Evolutionary conservation across 495 filamentous ascomycete species (phyloP), one percentile per base, ranked within the genome.

Genomic region (Copromyces sp.): DNA sequence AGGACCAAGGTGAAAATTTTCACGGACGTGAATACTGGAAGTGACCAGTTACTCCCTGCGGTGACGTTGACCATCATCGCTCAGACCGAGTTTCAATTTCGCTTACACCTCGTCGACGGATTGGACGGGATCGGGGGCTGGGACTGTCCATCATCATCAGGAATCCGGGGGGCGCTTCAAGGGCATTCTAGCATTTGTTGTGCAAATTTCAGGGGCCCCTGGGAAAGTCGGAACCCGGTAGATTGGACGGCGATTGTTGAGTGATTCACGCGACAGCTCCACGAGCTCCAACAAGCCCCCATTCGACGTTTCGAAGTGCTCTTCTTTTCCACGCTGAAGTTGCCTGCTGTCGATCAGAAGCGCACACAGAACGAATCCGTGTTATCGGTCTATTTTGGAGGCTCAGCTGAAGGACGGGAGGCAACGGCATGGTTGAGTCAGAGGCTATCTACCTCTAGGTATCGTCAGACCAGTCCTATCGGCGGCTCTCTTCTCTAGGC

Each of bases 1-100:
- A 35, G 72, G 71, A 74, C 61, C 45, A 72, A 42, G 61, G 42
- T 17, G 71, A 74, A 81, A 80, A 72, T 81, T 81, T 82, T 77
- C 71, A 73, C 77, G 45, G 73, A 71, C 73, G 75, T 76, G 76
- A 78, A 73, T 70, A 72, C 74, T 78, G 70, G 74, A 74, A 76
- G 69, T 72, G 53, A 70, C 53, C 53, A 65, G 6, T 53, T 35
- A 71, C 73, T 73, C 76, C 74, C 72, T 78, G 75, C 71, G 59
- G 47, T 65, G 75, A 73, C 71, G 75, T 73, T 74, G 69, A 65
- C 1, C 53, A 37, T 65, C 53, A 9, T 65, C 53, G 53, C 53
- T 65, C 53, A 65, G 70, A 75, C 44, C 69, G 24, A 35, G 32
- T 59, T 75, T 73, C 74, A 78, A 80, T 80, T 70, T 80, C 79